Evolutionary conservation across 1,139 yeast species (phyloP).

Genomic region (Saccharomyces hybrid): DNA sequence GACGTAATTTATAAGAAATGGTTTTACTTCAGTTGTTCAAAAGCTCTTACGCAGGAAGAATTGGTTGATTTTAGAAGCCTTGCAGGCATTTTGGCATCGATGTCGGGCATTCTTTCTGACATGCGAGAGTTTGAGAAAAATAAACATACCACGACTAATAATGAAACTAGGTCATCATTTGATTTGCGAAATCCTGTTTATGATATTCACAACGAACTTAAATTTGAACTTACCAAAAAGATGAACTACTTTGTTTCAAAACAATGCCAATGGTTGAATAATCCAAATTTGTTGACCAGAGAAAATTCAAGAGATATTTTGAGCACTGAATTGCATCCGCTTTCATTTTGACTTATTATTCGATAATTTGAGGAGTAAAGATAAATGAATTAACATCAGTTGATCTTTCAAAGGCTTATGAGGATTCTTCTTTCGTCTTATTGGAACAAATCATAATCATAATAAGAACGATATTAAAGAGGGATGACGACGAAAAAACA

Average conservation of each 20-base stretch:
- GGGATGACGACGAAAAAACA: constrained; percentile 34
- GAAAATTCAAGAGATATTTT: constrained; percentile 44
- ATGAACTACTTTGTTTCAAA: constrained; percentile 43
- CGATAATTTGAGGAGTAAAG: constrained; percentile 19
- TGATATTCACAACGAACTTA: constrained; percentile 22
- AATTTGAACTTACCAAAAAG: constrained; percentile 36
- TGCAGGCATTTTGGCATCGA: constrained; percentile 54
- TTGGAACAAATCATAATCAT: constrained; percentile 38
- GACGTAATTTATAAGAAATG: constrained; percentile 50
- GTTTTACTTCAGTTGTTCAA: constrained; percentile 23
- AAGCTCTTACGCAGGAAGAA: constrained; percentile 24
- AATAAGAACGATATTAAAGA: constrained; percentile 36
- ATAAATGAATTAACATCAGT: constrained; percentile 17
- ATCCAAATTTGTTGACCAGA: constrained; percentile 45
- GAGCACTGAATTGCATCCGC: constrained; percentile 40
- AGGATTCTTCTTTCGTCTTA: constrained; percentile 27
- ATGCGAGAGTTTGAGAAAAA: constrained; percentile 29
- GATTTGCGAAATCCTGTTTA: constrained; percentile 17
- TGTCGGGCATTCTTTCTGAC: constrained; percentile 47
- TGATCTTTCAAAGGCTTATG: constrained; percentile 21
- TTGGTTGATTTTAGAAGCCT: constrained; percentile 45
- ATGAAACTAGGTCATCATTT: constrained; percentile 11
- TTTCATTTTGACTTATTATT: constrained; percentile 38
- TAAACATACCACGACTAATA: background rate
- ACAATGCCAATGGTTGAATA: constrained; percentile 39